Conservation (phyloP, 768 basidiomycete species). For the Naganishia onofrii region DNA sequence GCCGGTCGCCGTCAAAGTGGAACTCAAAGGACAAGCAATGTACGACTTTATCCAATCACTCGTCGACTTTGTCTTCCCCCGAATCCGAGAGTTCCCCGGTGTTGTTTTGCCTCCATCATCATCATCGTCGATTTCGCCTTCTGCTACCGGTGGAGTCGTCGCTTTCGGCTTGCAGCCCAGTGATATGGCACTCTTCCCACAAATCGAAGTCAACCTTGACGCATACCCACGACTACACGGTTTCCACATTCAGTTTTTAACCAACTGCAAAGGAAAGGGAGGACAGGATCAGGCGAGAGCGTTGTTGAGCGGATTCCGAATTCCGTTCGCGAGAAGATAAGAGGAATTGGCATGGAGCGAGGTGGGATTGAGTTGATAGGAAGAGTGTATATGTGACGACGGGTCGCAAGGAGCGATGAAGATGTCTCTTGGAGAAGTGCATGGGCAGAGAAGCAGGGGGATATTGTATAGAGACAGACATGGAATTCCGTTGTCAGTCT, state of each 20-base stretch:
- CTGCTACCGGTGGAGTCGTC: constrained; percentile 80
- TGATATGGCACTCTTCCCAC: constrained; percentile 88
- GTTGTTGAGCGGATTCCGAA: constrained; percentile 82
- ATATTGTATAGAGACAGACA: not conserved
- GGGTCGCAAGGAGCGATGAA: not conserved
- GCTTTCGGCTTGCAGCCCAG: constrained; percentile 78
- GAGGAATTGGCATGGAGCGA: not conserved
- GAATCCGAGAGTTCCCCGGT: constrained; percentile 84
- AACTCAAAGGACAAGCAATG: constrained; percentile 85
- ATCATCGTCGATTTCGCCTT: constrained; percentile 64
- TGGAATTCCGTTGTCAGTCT: not conserved
- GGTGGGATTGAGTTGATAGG: not conserved
- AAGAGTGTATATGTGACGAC: not conserved
- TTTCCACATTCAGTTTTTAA: constrained; percentile 91
- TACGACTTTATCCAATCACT: constrained; percentile 86
- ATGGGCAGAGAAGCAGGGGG: not conserved
- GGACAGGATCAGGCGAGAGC: constrained; percentile 86
- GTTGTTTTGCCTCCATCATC: constrained; percentile 73
- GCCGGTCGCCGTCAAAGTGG: constrained; percentile 84
- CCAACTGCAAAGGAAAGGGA: constrained; percentile 79
- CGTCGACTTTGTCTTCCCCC: constrained; percentile 90
- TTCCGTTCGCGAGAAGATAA: constrained; percentile 67
- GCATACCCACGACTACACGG: constrained; percentile 80
- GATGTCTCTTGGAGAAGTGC: not conserved
- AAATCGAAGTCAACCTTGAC: constrained; percentile 91